These are phyloP conservation scores for Abrus precatorius DNA, from an alignment of 306 rosid species.

Conservation along the genomic window DNA sequence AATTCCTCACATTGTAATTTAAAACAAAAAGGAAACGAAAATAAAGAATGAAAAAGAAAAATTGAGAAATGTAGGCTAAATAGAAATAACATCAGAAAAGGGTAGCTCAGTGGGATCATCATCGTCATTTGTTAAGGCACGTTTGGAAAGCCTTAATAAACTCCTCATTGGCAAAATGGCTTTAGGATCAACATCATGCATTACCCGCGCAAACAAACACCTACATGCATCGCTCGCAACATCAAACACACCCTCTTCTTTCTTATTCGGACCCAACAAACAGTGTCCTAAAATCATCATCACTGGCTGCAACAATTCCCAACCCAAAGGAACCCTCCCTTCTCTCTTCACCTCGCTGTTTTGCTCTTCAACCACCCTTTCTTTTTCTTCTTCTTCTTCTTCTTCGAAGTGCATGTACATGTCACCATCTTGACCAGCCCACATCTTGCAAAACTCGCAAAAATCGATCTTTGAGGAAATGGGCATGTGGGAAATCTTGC, in stretches of 20 bases:
- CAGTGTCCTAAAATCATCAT: slow-evolving; percentile 76
- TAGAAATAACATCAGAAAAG: slow-evolving; percentile 34
- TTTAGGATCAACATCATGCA: slow-evolving; percentile 73
- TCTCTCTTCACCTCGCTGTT: slow-evolving; percentile 1
- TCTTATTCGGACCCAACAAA: slow-evolving; percentile 53
- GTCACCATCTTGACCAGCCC: slow-evolving; percentile 68
- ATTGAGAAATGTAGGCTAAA: neutral
- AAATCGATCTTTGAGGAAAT: slow-evolving; percentile 62
- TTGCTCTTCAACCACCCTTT: neutral
- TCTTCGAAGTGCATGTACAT: slow-evolving; percentile 37
- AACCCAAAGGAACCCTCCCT: slow-evolving; percentile 73
- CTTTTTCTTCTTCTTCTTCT: neutral
- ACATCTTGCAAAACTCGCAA: slow-evolving; percentile 67
- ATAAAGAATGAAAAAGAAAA: neutral
- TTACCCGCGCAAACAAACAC: slow-evolving; percentile 64
- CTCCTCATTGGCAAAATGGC: slow-evolving; percentile 77
- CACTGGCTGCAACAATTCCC: slow-evolving; percentile 76
- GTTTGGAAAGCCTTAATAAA: slow-evolving; percentile 55
- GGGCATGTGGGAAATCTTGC: slow-evolving; percentile 58
- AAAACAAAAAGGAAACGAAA: too few relatives aligned
- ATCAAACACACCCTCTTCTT: slow-evolving; percentile 35
- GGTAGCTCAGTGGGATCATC: slow-evolving; percentile 51
- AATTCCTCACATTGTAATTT: too few relatives aligned
- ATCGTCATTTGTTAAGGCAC: neutral
- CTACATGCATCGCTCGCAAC: slow-evolving; percentile 63